Base-by-base conservation (phyloP, 371 early-diverging fungal genomes). In the Haplosporangium sp. region DNA sequence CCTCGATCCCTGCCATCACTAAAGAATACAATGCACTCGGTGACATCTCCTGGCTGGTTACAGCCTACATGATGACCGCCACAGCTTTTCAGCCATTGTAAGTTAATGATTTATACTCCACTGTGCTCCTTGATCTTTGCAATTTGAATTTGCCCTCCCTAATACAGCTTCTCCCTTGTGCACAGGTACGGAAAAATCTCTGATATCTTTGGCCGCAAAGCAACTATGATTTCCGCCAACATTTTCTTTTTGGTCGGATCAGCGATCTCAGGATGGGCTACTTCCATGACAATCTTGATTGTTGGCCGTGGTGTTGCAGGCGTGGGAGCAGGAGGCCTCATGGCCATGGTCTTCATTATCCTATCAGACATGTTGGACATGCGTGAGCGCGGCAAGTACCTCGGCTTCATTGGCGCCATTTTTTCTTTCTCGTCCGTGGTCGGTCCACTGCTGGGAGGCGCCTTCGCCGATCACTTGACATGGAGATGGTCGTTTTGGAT, bases 401-500 rank as follows among this genome's bases (percentile, higher is more conserved):
- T 81, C 10, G 83, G 85, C 7, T 59, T 84, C 10, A 59, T 87
- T 54, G 86, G 84, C 1, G 76, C 67, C 16, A 69, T 75, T 41
- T 87, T 80, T 71, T 73, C 68, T 53, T 55, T 91, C 16, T 86
- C 91, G 0, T 86, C 86, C 55, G 89, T 89, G 0, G 73, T 89
- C 23, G 93, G 92, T 6, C 92, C 92, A 13, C 73, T 91, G 38
- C 41, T 86, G 80, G 92, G 93, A 37, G 93, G 92, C 55, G 86
- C 85, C 11, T 89, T 93, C 42, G 83, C 84, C 0, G 86, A 87
- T 50, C 68, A 85, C 53, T 74, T 85, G 51, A 80, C 75, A 1
- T 93, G 93, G 93, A 85, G 90, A 12, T 92, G 90, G 90, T 87
- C 86, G 48, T 91, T 91, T 58, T 86, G 63, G 51, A 82, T 87